Evolutionary conservation across 192 early-diverging fungal species (phyloP).

Genomic region (Rhizophagus prolifer): DNA sequence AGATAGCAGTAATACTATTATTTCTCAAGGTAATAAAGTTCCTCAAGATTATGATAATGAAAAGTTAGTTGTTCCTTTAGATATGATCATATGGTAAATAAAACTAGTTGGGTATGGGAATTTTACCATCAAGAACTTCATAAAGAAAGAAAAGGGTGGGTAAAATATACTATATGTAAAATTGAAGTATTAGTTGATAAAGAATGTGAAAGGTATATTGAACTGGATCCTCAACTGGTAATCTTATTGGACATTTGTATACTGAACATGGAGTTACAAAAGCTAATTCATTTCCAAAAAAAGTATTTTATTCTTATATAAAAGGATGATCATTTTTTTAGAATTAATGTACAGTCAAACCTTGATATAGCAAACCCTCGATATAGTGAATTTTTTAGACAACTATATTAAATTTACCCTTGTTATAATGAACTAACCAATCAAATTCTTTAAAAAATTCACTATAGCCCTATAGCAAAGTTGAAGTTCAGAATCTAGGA

Average conservation of each 20-base stretch:
- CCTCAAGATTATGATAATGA: background rate
- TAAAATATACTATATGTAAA: background rate
- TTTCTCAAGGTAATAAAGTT: background rate
- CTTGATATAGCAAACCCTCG: no score
- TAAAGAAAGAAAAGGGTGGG: background rate
- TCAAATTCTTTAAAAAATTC: no score
- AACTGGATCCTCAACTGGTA: constrained; percentile 1
- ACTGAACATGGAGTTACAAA: background rate
- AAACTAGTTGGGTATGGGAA: background rate
- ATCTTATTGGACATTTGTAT: background rate
- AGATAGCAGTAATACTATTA: no score
- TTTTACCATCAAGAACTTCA: background rate
- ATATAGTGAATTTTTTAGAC: no score
- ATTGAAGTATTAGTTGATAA: background rate
- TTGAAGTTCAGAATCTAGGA: no score
- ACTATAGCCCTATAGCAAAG: no score
- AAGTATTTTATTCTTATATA: no score
- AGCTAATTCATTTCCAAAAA: background rate
- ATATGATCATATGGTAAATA: background rate
- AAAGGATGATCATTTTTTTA: no score
- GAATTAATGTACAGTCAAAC: no score
- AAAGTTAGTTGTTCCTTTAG: background rate
- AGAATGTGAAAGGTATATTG: background rate
- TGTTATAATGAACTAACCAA: no score
- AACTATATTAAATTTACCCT: no score